Base-by-base conservation (phyloP, 2,329 filamentous ascomycete species). In the Xylariaceae sp. region DNA sequence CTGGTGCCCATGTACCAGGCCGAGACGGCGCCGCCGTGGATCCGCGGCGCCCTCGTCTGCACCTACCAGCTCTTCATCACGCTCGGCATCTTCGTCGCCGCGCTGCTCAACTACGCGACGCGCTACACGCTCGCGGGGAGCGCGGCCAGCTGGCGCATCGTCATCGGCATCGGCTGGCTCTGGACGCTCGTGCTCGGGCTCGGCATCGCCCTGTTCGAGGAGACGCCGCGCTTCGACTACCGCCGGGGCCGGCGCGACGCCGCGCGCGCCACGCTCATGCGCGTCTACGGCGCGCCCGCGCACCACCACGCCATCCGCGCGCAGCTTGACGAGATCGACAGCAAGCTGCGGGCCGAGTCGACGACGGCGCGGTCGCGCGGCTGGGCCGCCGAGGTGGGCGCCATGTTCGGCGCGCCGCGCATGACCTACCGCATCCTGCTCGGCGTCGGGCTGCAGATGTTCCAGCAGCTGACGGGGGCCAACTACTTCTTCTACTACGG, bases 1-100 rank as follows among this genome's bases (percentile, higher is more conserved):
- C 57, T 78, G 10, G 77, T 80, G 0, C 77, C 78, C n/a, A 79
- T 85, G 75, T 85, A 83, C 51, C 78, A 83, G 48, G 73, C 73
- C n/a, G 81, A 86, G 57, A 80, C 72, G 5, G 74, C 76, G 0
- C 81, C 81, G 0, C 68, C 75, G 11, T 76, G 75, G 53, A 74
- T 85, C 31, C 70, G 81, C 43, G 80, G 77, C 35, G 67, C 74
- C 4, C 67, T 84, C 42, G 74, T 85, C 31, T 70, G 70, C 29
- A 70, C 69, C 10, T 85, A 84, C 55, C 81, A 85, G 59, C 65
- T 85, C 3, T 79, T 83, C 58, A 82, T 85, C 56, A 84, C 79
- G 0, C 58, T 83, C 29, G 81, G 81, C 17, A 83, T 84, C 46
- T 77, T 71, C 57, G 58, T 68, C 3, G 68, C 71, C 9, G 68